Percentiles rank a stretch among this genome's conserved stretches.
Evolutionary conservation across 208 protist species (phyloP).

Genomic region (Herpetomonas samuelpessoai): DNA sequence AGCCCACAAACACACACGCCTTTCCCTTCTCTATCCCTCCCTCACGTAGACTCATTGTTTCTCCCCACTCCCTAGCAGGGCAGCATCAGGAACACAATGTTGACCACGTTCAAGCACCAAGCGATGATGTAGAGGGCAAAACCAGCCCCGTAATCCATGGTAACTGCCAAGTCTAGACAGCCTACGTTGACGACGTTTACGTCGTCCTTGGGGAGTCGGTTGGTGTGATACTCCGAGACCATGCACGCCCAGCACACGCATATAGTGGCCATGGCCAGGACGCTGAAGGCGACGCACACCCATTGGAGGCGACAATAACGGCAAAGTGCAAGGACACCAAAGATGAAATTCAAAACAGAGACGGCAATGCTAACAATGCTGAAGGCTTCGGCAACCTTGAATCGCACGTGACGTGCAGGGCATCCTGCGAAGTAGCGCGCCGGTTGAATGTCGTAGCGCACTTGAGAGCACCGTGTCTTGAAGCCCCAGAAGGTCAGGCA

Average conservation of each 20-base stretch:
- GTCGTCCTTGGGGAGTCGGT: constrained; percentile 5
- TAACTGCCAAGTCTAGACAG: constrained; percentile 11
- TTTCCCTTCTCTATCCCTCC: not conserved
- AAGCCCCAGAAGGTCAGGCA: constrained; percentile 55
- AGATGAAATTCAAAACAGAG: constrained; percentile 8
- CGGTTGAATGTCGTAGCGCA: constrained; percentile 10
- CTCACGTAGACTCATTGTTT: not conserved
- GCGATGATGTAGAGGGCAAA: constrained; percentile 30
- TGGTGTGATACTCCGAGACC: constrained; percentile 20
- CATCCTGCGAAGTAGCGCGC: constrained; percentile 24
- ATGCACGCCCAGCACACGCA: constrained; percentile 32
- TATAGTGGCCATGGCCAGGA: constrained; percentile 15
- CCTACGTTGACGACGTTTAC: not conserved
- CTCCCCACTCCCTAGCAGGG: constrained; percentile 9
- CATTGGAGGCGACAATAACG: constrained; percentile 38
- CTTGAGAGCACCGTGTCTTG: constrained; percentile 33
- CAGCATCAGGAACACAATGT: constrained; percentile 30
- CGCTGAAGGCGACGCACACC: constrained; percentile 27
- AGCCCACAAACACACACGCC: too few relatives aligned
- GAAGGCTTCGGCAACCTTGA: constrained; percentile 38
- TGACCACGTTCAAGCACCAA: constrained; percentile 34
- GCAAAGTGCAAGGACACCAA: constrained; percentile 27
- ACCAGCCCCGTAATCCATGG: constrained; percentile 29
- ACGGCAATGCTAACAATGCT: constrained; percentile 30
- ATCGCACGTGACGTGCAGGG: constrained; percentile 16